A percentile compares a stretch with the other conserved stretches of the same genome.
These are phyloP conservation scores for Panaeolus cyanescens DNA, from an alignment of 768 basidiomycete genomes.

Conservation along the genomic window DNA sequence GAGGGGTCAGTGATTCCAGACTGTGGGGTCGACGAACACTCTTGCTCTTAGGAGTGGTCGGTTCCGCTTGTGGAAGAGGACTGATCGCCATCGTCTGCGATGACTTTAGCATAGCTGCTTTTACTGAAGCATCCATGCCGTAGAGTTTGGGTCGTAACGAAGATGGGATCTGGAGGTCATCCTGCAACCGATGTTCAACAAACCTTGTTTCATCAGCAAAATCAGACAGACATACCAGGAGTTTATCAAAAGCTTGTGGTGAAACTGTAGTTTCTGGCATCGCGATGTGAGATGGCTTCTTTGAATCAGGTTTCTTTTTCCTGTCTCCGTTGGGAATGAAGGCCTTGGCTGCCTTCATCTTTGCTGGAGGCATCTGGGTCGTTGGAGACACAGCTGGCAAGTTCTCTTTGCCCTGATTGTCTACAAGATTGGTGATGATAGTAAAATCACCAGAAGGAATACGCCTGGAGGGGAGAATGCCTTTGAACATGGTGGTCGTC, in stretches of 20 bases:
- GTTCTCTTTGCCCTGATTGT: conserved; percentile 69
- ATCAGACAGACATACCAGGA: conserved; percentile 59
- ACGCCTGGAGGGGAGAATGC: conserved; percentile 72
- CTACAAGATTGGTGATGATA: conserved; percentile 61
- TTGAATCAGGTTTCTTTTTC: conserved; percentile 47
- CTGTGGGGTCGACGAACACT: conserved; percentile 69
- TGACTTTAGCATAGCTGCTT: conserved; percentile 90
- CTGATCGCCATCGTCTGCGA: conserved; percentile 63
- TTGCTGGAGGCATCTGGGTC: conserved; percentile 19
- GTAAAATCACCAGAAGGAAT: conserved; percentile 70
- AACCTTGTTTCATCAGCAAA: conserved; percentile 3
- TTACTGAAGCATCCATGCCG: conserved; percentile 83
- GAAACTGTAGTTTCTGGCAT: conserved; percentile 39
- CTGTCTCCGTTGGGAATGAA: conserved; percentile 35
- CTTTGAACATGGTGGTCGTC: conserved; percentile 69
- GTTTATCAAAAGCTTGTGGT: conserved; percentile 71
- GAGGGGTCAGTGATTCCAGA: conserved; percentile 70
- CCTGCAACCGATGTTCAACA: conserved; percentile 44
- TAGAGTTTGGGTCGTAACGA: conserved; percentile 76
- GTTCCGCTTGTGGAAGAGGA: conserved; percentile 30
- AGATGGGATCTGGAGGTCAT: conserved; percentile 86
- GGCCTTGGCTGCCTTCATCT: conserved; percentile 30
- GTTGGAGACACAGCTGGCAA: conserved; percentile 34
- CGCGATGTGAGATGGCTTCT: conserved; percentile 33
- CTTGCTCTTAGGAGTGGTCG: conserved; percentile 49